Evolutionary conservation across 1,284 basidiomycete species (phyloP).

Genomic region (Ganoderma lingzhi): DNA sequence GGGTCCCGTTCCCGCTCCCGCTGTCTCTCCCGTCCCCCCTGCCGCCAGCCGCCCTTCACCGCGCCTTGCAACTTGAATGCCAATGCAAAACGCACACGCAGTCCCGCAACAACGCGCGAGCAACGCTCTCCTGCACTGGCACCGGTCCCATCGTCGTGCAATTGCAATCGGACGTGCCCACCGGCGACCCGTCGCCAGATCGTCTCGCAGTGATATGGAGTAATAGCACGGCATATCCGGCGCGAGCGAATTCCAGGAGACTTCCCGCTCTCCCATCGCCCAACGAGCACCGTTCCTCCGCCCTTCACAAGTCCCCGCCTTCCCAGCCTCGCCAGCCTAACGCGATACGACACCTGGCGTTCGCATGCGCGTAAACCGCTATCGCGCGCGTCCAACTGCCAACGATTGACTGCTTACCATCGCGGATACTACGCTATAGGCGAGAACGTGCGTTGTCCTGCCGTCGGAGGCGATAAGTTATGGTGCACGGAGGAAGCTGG

Average conservation of each 20-base stretch:
- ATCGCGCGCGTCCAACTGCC: neutral
- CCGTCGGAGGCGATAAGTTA: neutral
- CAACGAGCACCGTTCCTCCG: neutral
- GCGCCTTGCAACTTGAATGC: neutral
- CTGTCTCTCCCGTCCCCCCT: neutral
- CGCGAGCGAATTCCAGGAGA: neutral
- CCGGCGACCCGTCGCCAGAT: conserved; percentile 1
- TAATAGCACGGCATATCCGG: neutral
- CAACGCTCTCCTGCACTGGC: neutral
- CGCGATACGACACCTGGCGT: neutral
- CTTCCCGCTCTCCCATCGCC: conserved; percentile 3
- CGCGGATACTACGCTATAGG: neutral
- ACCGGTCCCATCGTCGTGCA: neutral
- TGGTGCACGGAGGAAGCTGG: neutral
- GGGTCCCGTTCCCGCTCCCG: neutral
- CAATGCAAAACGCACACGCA: neutral
- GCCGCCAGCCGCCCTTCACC: neutral
- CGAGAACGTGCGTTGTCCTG: conserved; percentile 4
- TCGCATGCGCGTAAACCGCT: neutral
- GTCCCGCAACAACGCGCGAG: too few relatives aligned
- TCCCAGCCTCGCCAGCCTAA: conserved; percentile 4
- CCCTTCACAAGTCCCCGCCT: neutral
- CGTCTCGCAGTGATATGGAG: neutral
- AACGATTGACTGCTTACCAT: neutral
- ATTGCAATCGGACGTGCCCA: neutral